Evolutionary conservation across 768 basidiomycete species (phyloP).

Genomic region (Rhodotorula taiwanensis): DNA sequence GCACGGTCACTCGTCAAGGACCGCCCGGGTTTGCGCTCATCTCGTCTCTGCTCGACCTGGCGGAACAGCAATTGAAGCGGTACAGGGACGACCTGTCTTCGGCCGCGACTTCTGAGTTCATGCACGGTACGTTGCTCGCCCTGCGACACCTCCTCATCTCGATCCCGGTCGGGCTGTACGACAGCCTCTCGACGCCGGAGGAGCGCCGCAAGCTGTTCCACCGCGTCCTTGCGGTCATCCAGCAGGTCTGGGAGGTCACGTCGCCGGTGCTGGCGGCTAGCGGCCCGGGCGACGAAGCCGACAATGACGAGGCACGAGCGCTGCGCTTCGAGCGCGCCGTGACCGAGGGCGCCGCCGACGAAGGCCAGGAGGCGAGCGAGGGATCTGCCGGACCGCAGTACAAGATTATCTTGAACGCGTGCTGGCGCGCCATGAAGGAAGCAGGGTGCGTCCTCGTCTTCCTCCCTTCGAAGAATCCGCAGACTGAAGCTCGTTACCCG

Average conservation of each 20-base stretch:
- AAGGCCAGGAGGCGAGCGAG: conserved; percentile 2
- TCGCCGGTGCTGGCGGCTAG: conserved; percentile 21
- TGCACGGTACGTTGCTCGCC: conserved; percentile 36
- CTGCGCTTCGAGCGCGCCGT: conserved; percentile 12
- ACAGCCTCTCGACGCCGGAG: conserved; percentile 1
- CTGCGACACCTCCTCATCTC: conserved; percentile 36
- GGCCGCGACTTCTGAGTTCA: conserved; percentile 17
- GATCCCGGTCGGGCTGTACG: conserved; percentile 15
- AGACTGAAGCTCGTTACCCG: background rate
- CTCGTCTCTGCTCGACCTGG: conserved; percentile 30
- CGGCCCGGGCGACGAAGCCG: conserved; percentile 19
- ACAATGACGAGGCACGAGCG: conserved; percentile 36
- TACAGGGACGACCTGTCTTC: conserved; percentile 24
- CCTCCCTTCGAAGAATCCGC: too few species aligned
- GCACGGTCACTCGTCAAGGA: background rate
- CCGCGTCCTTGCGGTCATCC: conserved; percentile 20
- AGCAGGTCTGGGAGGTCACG: conserved; percentile 32
- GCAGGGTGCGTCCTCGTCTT: conserved; percentile 8
- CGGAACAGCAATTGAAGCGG: conserved; percentile 18
- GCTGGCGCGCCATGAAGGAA: conserved; percentile 37
- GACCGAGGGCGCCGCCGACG: background rate
- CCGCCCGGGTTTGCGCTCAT: conserved; percentile 22
- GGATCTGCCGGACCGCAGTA: conserved; percentile 24
- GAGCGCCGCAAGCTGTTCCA: conserved; percentile 24
- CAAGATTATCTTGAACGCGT: conserved; percentile 33